Conservation (phyloP, 768 basidiomycete genomes). For the Tylopilus cervinicoccineus region DNA sequence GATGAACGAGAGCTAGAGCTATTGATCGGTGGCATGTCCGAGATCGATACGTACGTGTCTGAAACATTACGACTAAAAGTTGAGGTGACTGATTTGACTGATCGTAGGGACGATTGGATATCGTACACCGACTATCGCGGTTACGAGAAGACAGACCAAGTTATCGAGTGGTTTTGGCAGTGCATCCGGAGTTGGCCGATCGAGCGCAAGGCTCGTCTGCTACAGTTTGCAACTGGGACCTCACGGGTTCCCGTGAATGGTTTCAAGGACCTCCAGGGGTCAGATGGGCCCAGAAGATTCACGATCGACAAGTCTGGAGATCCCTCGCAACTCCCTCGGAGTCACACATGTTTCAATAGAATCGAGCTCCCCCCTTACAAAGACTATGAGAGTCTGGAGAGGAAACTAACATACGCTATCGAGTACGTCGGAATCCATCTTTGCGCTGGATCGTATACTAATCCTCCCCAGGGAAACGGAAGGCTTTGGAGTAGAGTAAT, state of each 20-base stretch:
- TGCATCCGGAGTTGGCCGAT: constrained; percentile 87
- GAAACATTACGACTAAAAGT: background rate
- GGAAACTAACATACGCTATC: constrained; percentile 79
- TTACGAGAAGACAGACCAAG: constrained; percentile 80
- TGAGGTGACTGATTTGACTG: constrained; percentile 1
- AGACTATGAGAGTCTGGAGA: constrained; percentile 82
- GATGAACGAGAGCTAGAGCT: constrained; percentile 89
- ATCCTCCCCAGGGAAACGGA: constrained; percentile 59
- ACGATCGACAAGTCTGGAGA: constrained; percentile 96
- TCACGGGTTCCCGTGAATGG: constrained; percentile 89
- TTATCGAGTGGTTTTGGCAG: constrained; percentile 97
- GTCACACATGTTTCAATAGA: constrained; percentile 92
- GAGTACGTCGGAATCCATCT: constrained; percentile 48
- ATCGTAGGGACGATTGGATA: constrained; percentile 77
- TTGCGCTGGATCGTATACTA: background rate
- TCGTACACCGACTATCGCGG: constrained; percentile 92
- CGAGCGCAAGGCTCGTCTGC: constrained; percentile 79
- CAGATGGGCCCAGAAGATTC: constrained; percentile 87
- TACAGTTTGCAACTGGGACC: constrained; percentile 87
- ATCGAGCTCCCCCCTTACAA: constrained; percentile 88
- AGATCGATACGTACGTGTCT: constrained; percentile 72
- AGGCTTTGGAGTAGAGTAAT: constrained; percentile 65
- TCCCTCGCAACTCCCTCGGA: constrained; percentile 80
- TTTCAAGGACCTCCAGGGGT: constrained; percentile 92
- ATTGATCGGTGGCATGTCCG: constrained; percentile 89